A percentile compares a stretch with the other conserved stretches of the same genome.
phyloP scores from a whole-genome alignment of 2,329 filamentous ascomycete genomes.

The Endocalyx cinctus region DNA sequence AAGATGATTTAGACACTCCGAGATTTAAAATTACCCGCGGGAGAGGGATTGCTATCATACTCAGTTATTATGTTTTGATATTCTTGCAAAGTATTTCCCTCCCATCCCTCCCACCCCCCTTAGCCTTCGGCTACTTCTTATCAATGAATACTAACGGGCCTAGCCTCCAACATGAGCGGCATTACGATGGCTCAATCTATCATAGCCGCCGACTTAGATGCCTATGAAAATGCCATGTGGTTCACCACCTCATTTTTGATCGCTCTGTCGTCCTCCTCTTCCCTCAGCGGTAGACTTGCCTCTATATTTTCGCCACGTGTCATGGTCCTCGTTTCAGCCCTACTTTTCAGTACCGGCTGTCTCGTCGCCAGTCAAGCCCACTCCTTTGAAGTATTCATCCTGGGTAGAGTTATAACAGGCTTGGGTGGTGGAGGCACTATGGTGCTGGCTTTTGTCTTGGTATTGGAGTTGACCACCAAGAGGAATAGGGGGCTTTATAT shows the following conservation, averaged over 20 bases:
- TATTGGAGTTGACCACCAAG: conserved; percentile 67
- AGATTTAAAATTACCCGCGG: conserved; percentile 24
- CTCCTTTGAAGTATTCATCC: conserved; percentile 58
- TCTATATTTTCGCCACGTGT: conserved; percentile 67
- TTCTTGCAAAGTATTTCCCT: conserved; percentile 50
- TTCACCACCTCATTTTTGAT: conserved; percentile 74
- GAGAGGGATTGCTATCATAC: conserved; percentile 41
- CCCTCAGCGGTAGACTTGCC: conserved; percentile 66
- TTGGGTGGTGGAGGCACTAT: conserved; percentile 67
- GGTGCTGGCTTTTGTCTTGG: conserved; percentile 68
- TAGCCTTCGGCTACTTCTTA: no score
- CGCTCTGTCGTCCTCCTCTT: conserved; percentile 57
- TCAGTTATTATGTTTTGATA: conserved; percentile 52
- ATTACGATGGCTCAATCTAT: conserved; percentile 76
- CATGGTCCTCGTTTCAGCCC: conserved; percentile 59
- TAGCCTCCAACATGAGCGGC: conserved; percentile 68
- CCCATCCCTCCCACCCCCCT: no score
- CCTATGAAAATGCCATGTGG: conserved; percentile 72
- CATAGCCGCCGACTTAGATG: conserved; percentile 70
- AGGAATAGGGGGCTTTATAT: conserved; percentile 68
- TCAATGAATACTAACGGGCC: background rate
- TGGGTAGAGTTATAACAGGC: conserved; percentile 65
- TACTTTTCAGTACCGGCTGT: conserved; percentile 56
- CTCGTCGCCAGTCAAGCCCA: conserved; percentile 59
- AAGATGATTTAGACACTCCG: conserved; percentile 19